phyloP scores from a whole-genome alignment of 1,139 yeast species.

The Geotrichum fermentans region DNA sequence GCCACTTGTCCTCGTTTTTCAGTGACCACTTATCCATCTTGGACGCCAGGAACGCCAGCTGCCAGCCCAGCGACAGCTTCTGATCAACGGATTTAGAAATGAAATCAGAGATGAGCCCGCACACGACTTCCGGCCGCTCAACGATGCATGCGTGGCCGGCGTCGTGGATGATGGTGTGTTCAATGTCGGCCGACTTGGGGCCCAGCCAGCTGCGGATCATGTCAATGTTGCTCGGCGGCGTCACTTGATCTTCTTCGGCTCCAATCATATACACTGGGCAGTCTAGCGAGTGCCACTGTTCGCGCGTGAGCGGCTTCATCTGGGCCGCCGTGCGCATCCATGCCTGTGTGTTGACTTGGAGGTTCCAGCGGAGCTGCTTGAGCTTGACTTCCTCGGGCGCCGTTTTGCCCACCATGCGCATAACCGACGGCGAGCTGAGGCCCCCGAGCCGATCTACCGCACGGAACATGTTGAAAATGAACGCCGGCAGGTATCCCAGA shows the following conservation, averaged over 20 bases:
- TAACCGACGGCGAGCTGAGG: slow-evolving; percentile 52
- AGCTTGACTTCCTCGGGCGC: slow-evolving; percentile 43
- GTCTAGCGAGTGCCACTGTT: slow-evolving; percentile 41
- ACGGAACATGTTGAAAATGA: slow-evolving; percentile 52
- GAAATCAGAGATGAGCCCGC: slow-evolving; percentile 61
- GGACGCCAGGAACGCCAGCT: slow-evolving; percentile 44
- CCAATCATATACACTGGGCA: slow-evolving; percentile 49
- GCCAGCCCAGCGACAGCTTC: slow-evolving; percentile 59
- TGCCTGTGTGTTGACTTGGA: slow-evolving; percentile 54
- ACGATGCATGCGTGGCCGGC: slow-evolving; percentile 66
- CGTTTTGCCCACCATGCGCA: slow-evolving; percentile 45
- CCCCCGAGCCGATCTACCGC: slow-evolving; percentile 62
- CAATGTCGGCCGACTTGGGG: slow-evolving; percentile 24
- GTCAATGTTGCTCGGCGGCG: slow-evolving; percentile 43
- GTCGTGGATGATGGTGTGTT: slow-evolving; percentile 41
- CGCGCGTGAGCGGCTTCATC: slow-evolving; percentile 42
- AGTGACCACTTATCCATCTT: slow-evolving; percentile 75
- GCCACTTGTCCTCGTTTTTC: slow-evolving; percentile 72
- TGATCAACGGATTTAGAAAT: slow-evolving; percentile 43
- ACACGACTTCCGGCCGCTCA: slow-evolving; percentile 59
- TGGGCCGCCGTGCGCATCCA: slow-evolving; percentile 53
- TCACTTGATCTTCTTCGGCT: slow-evolving; percentile 55
- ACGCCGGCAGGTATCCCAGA: slow-evolving; percentile 42
- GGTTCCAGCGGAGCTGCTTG: slow-evolving; percentile 66
- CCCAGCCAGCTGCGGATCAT: slow-evolving; percentile 29